Conservation (phyloP, 257 asterid species). For the Lavandula angustifolia region DNA sequence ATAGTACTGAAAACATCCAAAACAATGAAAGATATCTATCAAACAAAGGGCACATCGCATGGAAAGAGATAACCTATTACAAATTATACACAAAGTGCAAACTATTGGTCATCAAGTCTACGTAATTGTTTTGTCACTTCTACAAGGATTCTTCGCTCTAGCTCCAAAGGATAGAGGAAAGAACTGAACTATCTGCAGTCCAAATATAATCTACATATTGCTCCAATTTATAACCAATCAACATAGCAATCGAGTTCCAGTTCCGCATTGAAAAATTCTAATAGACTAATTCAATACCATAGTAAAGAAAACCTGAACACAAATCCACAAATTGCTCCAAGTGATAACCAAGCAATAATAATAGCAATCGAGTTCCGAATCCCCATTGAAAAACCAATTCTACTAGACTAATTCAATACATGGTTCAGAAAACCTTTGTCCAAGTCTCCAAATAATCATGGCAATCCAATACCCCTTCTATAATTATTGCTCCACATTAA, state of each 20-base stretch:
- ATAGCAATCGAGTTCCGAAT: background rate
- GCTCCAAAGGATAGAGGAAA: slow-evolving; percentile 18
- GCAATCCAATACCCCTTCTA: background rate
- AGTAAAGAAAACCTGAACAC: background rate
- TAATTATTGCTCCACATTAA: slow-evolving; percentile 14
- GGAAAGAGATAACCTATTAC: slow-evolving; percentile 15
- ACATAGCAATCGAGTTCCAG: background rate
- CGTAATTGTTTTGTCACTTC: slow-evolving; percentile 1
- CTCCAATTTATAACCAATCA: slow-evolving; percentile 14
- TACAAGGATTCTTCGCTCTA: slow-evolving; percentile 9
- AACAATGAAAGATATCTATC: slow-evolving; percentile 22
- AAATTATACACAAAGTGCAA: slow-evolving; percentile 20
- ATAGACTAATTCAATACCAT: background rate
- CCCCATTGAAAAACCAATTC: background rate
- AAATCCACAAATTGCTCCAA: slow-evolving; percentile 23
- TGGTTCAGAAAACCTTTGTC: background rate
- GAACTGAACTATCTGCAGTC: slow-evolving; percentile 5
- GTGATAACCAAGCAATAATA: background rate
- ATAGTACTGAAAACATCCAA: slow-evolving; percentile 69
- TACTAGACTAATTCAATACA: slow-evolving; percentile 1
- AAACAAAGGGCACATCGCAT: slow-evolving; percentile 17
- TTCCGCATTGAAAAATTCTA: background rate
- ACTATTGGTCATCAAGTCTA: slow-evolving; percentile 13
- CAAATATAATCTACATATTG: slow-evolving; percentile 3
- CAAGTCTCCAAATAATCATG: slow-evolving; percentile 16